Base-by-base conservation (phyloP, 2,329 filamentous ascomycete genomes). In the Rugonectria rugulosa region DNA sequence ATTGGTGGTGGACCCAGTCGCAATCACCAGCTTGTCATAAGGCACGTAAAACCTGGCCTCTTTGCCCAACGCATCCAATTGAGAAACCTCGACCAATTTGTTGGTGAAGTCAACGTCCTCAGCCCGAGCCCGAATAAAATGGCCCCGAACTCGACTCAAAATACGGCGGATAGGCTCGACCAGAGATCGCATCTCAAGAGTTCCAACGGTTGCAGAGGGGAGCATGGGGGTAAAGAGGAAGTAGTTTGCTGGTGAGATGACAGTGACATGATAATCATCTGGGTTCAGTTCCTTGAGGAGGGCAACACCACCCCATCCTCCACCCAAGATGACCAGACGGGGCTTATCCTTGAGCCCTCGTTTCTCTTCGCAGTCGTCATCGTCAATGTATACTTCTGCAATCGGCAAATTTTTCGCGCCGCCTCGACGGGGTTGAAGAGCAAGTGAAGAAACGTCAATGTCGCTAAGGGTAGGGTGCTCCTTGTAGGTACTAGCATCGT, bases 221-320 rank as follows among this genome's bases (percentile, higher is more conserved):
- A 99, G 81, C 93, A 99, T 98, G 1, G 95, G 95, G 2, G 95
- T 99, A 74, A 99, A 99, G 26, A 99, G 78, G 77, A 99, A 99
- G 77, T 98, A 97, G 69, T 98, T 98, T 29, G 90, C 90, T 0
- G 95, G 94, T 11, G 92, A 96, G 37, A 99, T 89, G 32, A 99
- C 89, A 5, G 94, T 98, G 64, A 99, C 88, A 73, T 99, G 93
- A 71, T 97, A 99, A 66, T 97, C 91, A 11, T 93, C 91, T 0
- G 92, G 88, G 59, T 94, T 90, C 60, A 99, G 76, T 59, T 91
- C 89, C 77, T 99, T 99, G 64, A 99, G 77, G 56, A 99, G 78
- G 5, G 94, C 91, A 57, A 99, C 90, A 67, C 92, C 92, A 49
- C 93, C 95, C 95, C 95, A 99, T 38, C 95, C 95, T 14, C 93